Conservation (phyloP, 805 yeast genomes). For the Candida sakaeoensis region DNA sequence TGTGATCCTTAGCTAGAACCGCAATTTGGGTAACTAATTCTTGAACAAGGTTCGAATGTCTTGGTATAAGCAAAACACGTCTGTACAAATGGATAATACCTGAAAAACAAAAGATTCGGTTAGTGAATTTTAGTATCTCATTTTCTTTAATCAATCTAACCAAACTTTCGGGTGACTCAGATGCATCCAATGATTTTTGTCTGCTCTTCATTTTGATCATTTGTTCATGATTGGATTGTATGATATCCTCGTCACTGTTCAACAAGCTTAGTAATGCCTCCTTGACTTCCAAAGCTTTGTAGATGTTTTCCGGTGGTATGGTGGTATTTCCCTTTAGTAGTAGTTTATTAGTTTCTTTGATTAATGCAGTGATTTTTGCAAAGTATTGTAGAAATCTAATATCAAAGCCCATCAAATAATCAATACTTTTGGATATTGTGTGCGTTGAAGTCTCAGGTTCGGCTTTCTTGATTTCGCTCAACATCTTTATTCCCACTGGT, state of each 20-base stretch:
- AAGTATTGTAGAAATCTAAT: slow-evolving; percentile 55
- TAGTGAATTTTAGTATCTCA: slow-evolving; percentile 42
- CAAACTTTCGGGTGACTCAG: slow-evolving; percentile 15
- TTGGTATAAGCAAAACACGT: slow-evolving; percentile 48
- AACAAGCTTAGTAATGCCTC: slow-evolving; percentile 17
- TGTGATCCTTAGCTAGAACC: slow-evolving; percentile 29
- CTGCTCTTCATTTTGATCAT: slow-evolving; percentile 12
- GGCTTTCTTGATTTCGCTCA: slow-evolving; percentile 16
- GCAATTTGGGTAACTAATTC: slow-evolving; percentile 42
- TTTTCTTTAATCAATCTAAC: slow-evolving; percentile 26
- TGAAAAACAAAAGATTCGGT: slow-evolving; percentile 48
- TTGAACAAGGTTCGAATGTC: slow-evolving; percentile 45
- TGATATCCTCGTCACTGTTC: slow-evolving; percentile 24
- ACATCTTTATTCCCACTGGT: slow-evolving; percentile 19
- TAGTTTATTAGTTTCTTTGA: slow-evolving; percentile 24
- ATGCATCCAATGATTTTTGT: slow-evolving; percentile 5
- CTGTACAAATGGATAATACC: slow-evolving; percentile 56
- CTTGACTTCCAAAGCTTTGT: slow-evolving; percentile 26
- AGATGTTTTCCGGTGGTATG: slow-evolving; percentile 18
- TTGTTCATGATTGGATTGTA: slow-evolving; percentile 21
- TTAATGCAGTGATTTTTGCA: slow-evolving; percentile 42
- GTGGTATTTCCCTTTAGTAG: slow-evolving; percentile 10
- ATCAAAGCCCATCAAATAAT: slow-evolving; percentile 65
- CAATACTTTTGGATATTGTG: slow-evolving; percentile 43
- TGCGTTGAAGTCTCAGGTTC: background rate